Base-by-base conservation (phyloP, 257 asterid genomes). In the Scutellaria galericulata region DNA sequence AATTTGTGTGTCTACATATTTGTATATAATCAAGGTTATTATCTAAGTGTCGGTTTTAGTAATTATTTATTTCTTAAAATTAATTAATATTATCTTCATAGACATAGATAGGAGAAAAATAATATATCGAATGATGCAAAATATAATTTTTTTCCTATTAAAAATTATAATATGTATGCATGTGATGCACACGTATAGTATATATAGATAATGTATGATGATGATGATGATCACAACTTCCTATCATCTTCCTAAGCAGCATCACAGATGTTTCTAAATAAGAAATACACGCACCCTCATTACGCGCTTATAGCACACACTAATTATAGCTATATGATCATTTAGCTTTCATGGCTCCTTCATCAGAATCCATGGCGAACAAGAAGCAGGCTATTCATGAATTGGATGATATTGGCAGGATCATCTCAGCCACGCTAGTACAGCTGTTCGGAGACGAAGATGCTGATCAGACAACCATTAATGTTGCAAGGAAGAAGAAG, bases 371-470 rank as follows among this genome's bases (percentile, higher is more conserved):
- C 27, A 24, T 24, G 27, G 27, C 27, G 18, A 18, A 18, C 18
- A 18, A 18, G 18, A 18, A 18, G 18, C 18, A 18, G 18, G 18
- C 18, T 18, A 18, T 18, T 18, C 18, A 18, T 18, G 27, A 24
- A 2, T 24, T 24, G 27, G 27, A 24, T 39, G 48, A 54, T 44
- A 73, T 50, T 40, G 47, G 54, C 14, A 66, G 15, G 6, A 66
- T 58, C 11, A 7, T 70, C 7, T 75, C 66, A 0, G 57, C 70
- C 42, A 72, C 64, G 8, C 41, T 78, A 13, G 24, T 65, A 55
- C 75, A 74, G 59, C 55, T 78, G 41, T 78, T 78, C 13, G 83
- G 83, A 5, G 83, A 71, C 6, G 76, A 68, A 39, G 73, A 54
- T 61, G 61, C 41, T 11, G 60, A 72, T 54, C 73, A 55, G 47